These are phyloP conservation scores for Gastrodia elata DNA, from an alignment of 106 monocot species.

Conservation along the genomic window DNA sequence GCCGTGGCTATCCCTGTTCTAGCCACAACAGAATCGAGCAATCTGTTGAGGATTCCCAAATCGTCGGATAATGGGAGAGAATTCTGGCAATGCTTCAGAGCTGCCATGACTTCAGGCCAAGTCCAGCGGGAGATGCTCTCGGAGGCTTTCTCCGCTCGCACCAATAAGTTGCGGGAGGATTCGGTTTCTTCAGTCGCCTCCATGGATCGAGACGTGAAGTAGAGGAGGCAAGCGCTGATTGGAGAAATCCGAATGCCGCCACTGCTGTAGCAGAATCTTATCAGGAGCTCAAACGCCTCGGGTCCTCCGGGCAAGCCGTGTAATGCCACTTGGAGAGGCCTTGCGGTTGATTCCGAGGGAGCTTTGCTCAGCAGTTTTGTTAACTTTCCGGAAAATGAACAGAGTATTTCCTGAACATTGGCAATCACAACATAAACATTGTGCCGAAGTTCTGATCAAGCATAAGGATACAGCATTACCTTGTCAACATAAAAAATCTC, in stretches of 20 bases:
- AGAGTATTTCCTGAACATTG: slow-evolving; percentile 48
- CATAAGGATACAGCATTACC: slow-evolving; percentile 4
- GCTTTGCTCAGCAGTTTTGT: slow-evolving; percentile 32
- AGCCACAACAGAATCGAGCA: slow-evolving; percentile 44
- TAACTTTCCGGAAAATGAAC: slow-evolving; percentile 42
- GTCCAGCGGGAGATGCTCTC: slow-evolving; percentile 42
- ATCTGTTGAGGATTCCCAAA: slow-evolving; percentile 29
- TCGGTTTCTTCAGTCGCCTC: slow-evolving; percentile 18
- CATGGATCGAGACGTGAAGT: slow-evolving; percentile 14
- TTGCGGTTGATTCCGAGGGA: slow-evolving; percentile 11
- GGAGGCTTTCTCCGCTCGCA: slow-evolving; percentile 32
- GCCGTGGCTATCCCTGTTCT: slow-evolving; percentile 43
- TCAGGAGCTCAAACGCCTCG: slow-evolving; percentile 27
- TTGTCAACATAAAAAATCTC: slow-evolving; percentile 18
- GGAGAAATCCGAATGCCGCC: slow-evolving; percentile 10
- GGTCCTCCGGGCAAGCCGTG: slow-evolving; percentile 63
- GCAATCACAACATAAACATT: background rate
- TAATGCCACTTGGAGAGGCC: slow-evolving; percentile 34
- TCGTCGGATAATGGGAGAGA: slow-evolving; percentile 12
- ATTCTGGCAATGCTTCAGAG: slow-evolving; percentile 62
- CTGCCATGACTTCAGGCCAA: slow-evolving; percentile 50
- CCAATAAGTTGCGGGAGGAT: slow-evolving; percentile 27
- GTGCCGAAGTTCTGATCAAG: no score
- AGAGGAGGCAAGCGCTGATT: slow-evolving; percentile 9
- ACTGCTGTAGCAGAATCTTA: slow-evolving; percentile 15